Base-by-base conservation (phyloP, 306 rosid genomes). In the Hippophae gyantsensis region DNA sequence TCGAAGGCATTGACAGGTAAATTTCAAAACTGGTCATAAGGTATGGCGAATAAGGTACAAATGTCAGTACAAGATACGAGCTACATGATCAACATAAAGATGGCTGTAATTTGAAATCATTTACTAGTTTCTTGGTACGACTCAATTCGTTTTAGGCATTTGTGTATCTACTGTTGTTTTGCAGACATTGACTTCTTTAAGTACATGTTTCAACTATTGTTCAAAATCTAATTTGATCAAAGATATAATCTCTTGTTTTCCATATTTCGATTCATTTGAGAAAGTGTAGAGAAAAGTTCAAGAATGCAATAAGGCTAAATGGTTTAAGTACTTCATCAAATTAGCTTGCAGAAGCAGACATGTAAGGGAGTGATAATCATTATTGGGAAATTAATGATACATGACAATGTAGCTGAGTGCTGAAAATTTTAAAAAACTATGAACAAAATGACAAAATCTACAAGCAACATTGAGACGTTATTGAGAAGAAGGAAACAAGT, bases 1-100 rank as follows among this genome's bases (percentile, higher is more conserved):
- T 92, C 38, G 99, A 92, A 80, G 96, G 99, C 66, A 76, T 92
- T 26, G 99, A 92, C 54, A 78, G 89, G 65, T 83, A 67, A 83
- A 76, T 70, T 63, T 8, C 47, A 57, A 32, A 59, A 53, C 43
- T 52, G 60, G 27, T 73, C 58, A 68, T 61, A 51, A 54, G 61
- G 62, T 47, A n/a, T 74, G 68, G 38, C 5, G 1, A 32, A 32
- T 68, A 53, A 27, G 65, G 61, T 63, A 64, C 65, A 62, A 48
- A 74, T 65, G 58, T 52, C 50, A 67, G 58, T 49, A 26, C 44
- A 64, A 53, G 67, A 32, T 68, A 52, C 60, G 63, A 76, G 76
- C 76, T 68, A 32, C 38, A 0, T 32, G 38, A 32, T 32, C 38
- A 32, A 32, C 38, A 32, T 32, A 60, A 58, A 49, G 61, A 66